phyloP scores from a whole-genome alignment of 2,329 filamentous ascomycete genomes.

The Amauroascus niger region DNA sequence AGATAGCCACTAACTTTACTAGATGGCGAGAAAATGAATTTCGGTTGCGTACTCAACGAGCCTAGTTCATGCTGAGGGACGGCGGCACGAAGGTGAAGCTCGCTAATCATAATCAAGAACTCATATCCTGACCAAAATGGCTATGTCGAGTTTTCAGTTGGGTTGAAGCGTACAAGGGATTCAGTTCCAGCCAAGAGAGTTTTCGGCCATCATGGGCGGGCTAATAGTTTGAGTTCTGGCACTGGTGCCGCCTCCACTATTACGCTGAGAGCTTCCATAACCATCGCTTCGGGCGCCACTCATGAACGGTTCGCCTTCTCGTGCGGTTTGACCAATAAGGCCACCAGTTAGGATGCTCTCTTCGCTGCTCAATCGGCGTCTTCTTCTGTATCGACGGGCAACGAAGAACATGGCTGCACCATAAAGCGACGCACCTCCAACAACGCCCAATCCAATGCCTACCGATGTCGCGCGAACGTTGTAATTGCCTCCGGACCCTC shows the following conservation, averaged over 20 bases:
- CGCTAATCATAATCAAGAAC: neutral
- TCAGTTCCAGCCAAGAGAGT: conserved; percentile 93
- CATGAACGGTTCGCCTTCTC: conserved; percentile 49
- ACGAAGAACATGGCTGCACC: conserved; percentile 91
- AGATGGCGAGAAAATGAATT: neutral
- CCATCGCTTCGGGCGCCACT: conserved; percentile 50
- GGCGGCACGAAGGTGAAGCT: neutral
- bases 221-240: conserved; percentile 66
- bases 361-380: conserved; percentile 66
- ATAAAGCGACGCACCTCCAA: conserved; percentile 73
- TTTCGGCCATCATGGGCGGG: conserved; percentile 82
- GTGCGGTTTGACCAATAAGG: conserved; percentile 38
- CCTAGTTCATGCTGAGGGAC: neutral
- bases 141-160: neutral
- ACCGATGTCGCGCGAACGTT: conserved; percentile 42
- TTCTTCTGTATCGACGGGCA: conserved; percentile 80
- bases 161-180: neutral
- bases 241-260: conserved; percentile 57
- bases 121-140: neutral
- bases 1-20: neutral
- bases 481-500: conserved; percentile 34
- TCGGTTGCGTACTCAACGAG: neutral
- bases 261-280: conserved; percentile 45
- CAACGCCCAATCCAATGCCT: conserved; percentile 65
- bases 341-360: conserved; percentile 59